Base-by-base conservation (phyloP, 2,329 filamentous ascomycete genomes). In the Hypoxylon sp. region DNA sequence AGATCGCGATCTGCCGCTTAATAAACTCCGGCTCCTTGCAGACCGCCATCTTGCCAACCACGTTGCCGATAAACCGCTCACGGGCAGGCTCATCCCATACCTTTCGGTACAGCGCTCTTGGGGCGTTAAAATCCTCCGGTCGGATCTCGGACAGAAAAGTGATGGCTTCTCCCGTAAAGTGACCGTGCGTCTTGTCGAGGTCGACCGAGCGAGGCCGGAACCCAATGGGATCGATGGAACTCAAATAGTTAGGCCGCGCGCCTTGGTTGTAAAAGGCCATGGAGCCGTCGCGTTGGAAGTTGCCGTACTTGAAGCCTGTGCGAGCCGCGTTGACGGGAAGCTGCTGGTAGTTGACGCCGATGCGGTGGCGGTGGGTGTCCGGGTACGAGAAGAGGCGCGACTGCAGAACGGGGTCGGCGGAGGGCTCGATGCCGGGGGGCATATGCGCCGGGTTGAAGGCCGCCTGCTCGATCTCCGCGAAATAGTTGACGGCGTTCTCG, bases 181-280 rank as follows among this genome's bases (percentile, higher is more conserved):
- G 73, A 0, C 74, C 74, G 56, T 80, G 78, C 0, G 74, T 70
- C 68, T 75, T 78, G 52, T 79, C 76, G n/a, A 78, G 56, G 49
- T 79, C 74, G 13, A 78, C 68, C 2, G 68, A 73, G 19, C 78
- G 75, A 2, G 71, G 64, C 17, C 68, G 71, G 68, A 80, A 77
- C n/a, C 63, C 47, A 57, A 80, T 76, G 1, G 75, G 74, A 17
- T 77, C 74, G 26, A 75, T 75, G 52, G 69, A 71, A 22, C 80
- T 82, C n/a, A 80, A 78, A 69, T 88, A 89, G 76, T 85, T 86
- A 2, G 85, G 85, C 69, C 87, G 83, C 22, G 79, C 79, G 43
- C 85, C 86, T 69, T 88, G 86, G 78, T 88, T 89, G 78, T 92
- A 90, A 73, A 87, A 81, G 62, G 87, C 85, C 89, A 92, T 92